phyloP scores from a whole-genome alignment of 2,329 filamentous ascomycete species.

The Aspergillus neoniger region DNA sequence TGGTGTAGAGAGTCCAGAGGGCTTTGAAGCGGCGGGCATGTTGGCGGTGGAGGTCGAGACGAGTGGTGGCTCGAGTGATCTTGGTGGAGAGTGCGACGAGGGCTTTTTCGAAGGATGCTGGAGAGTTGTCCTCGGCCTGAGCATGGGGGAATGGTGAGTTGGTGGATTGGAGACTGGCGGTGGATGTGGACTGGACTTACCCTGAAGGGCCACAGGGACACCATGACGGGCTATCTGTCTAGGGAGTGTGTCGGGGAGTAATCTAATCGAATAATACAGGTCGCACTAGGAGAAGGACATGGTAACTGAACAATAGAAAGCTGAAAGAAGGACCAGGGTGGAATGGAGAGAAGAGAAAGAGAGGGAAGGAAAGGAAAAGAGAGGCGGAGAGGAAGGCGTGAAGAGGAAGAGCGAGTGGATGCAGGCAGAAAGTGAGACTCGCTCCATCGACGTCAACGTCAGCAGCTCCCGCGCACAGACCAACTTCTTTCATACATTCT shows the following conservation, averaged over 20 bases:
- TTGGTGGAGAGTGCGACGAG: conserved; percentile 79
- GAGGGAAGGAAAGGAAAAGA: conserved; percentile 6
- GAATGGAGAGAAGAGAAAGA: conserved; percentile 6
- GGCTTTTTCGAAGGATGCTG: conserved; percentile 89
- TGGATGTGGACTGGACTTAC: conserved; percentile 48
- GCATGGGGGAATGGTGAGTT: conserved; percentile 3
- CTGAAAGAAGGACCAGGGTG: neutral
- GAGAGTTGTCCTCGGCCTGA: conserved; percentile 76
- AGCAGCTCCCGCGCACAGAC: conserved; percentile 13
- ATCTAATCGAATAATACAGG: neutral
- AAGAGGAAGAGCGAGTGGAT: conserved; percentile 2
- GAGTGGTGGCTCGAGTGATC: conserved; percentile 72
- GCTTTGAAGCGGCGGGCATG: conserved; percentile 77
- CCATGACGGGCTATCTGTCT: conserved; percentile 55
- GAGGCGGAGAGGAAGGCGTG: conserved; percentile 2
- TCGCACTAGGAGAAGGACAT: neutral
- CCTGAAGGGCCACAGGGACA: conserved; percentile 84
- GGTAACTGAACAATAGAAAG: neutral
- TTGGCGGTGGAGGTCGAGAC: conserved; percentile 72
- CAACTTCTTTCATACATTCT: neutral
- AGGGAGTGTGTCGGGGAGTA: neutral
- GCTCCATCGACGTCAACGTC: conserved; percentile 6
- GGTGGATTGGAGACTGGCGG: neutral
- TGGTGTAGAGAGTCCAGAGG: conserved; percentile 86
- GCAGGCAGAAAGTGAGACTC: conserved; percentile 1